Evolutionary conservation across 345 rosid genomes (phyloP).

Genomic region (Populus pruinosa): DNA sequence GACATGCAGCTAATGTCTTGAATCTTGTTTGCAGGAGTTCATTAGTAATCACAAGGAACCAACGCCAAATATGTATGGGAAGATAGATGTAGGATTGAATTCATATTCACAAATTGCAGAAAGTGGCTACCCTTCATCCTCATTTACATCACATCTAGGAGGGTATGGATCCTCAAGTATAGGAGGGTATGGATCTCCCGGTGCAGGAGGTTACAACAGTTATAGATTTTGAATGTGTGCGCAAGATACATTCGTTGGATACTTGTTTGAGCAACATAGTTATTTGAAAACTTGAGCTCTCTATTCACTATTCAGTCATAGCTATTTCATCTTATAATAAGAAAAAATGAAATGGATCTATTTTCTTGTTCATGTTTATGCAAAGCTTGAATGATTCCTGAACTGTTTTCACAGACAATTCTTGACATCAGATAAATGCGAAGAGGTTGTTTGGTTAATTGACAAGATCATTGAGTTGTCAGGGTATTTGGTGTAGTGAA

Average conservation of each 20-base stretch:
- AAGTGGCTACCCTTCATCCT: slow-evolving; percentile 21
- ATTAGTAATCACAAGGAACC: slow-evolving; percentile 25
- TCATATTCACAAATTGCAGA: slow-evolving; percentile 30
- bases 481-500: too few relatives aligned
- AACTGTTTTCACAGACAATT: too few relatives aligned
- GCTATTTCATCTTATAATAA: not conserved
- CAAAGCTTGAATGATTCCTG: too few relatives aligned
- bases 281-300: not conserved
- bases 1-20: not conserved
- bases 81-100: slow-evolving; percentile 21
- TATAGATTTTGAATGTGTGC: slow-evolving; percentile 21
- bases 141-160: slow-evolving; percentile 9
- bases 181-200: slow-evolving; percentile 27
- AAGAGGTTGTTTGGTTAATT: too few relatives aligned
- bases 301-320: not conserved
- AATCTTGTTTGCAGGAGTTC: too few relatives aligned
- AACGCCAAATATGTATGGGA: slow-evolving; percentile 21
- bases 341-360: not conserved
- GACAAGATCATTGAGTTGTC: too few relatives aligned
- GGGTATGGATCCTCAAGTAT: slow-evolving; percentile 19
- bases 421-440: too few relatives aligned
- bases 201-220: slow-evolving; percentile 21
- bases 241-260: not conserved
- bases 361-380: too few relatives aligned
- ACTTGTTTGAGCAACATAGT: not conserved